Evolutionary conservation across 208 protist genomes (phyloP).

Genomic region (Herpetomonas samuelpessoai): DNA sequence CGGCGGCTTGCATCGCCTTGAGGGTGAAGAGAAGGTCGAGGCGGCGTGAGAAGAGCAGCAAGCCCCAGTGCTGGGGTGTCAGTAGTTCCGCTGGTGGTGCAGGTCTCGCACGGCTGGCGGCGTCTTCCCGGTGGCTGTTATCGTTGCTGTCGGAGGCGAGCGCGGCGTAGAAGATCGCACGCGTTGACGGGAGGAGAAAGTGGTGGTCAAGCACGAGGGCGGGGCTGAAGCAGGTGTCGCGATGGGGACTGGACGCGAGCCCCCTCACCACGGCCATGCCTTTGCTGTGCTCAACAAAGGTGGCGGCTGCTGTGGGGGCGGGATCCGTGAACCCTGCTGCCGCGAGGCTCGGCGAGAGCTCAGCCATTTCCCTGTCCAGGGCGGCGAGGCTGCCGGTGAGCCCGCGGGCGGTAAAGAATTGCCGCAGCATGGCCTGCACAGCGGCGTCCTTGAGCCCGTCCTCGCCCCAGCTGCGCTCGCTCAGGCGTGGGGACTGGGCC

Average conservation of each 20-base stretch:
- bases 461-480: slow-evolving; percentile 1
- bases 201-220: neutral
- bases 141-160: too few species aligned
- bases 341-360: slow-evolving; percentile 17
- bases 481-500: neutral
- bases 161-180: neutral
- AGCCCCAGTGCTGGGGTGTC: neutral
- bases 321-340: neutral
- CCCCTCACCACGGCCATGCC: neutral
- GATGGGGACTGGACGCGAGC: neutral
- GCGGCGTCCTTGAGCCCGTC: slow-evolving; percentile 20
- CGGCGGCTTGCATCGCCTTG: slow-evolving; percentile 24
- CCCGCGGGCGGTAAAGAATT: slow-evolving; percentile 47
- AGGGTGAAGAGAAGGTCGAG: slow-evolving; percentile 39
- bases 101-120: too few species aligned
- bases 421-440: slow-evolving; percentile 39
- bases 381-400: slow-evolving; percentile 33
- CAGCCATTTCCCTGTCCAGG: slow-evolving; percentile 37
- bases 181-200: neutral
- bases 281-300: neutral
- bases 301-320: neutral
- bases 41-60: slow-evolving; percentile 27
- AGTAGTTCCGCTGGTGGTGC: neutral
- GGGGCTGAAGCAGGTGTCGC: too few species aligned
- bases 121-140: too few species aligned